Evolutionary conservation across 441 rosid genomes (phyloP), one percentile per base, ranked within the genome.

Genomic region (Corymbia calophylla): DNA sequence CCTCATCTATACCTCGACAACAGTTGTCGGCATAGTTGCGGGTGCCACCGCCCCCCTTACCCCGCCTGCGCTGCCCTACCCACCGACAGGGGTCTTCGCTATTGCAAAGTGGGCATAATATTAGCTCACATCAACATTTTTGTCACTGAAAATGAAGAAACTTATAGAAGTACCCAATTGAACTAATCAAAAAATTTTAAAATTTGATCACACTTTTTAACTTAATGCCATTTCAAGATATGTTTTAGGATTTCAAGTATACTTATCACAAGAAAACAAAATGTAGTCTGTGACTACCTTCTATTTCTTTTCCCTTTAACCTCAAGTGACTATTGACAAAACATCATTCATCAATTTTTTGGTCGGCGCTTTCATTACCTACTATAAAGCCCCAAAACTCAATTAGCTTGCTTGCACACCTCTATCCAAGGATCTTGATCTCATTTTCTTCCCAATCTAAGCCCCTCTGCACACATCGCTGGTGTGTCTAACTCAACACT

Each of bases 111-210:
- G 9, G 32, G 14, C 31, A 62, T 13, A 62, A 62, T n/a, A 29
- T 62, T 32, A 62, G 15, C 32, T 29, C 68, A 29, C 6, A 5
- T 23, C 27, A 56, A 2, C 10, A 29, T 29, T 62, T 62, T 11
- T 4, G 2, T 53, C 8, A 16, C 55, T 6, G 19, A 53, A 16
- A 27, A 62, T 53, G 7, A 29, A 56, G 5, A 56, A 60, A 60
- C 0, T 27, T 7, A 27, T 60, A 29, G 4, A 27, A 27, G 1
- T 27, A 60, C 0, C 6, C 3, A 1, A 27, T 60, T 13, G 8
- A 60, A 12, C 4, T 60, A 60, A 27, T 60, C 0, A 0, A 0
- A 60, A 60, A 27, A 60, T 27, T 60, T 29, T 60, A 60, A 27
- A 27, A 60, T 0, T 60, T 60, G 1, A 60, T 12, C 13, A 1